phyloP scores from a whole-genome alignment of 176 grass and related monocot species.

The Elaeis guineensis region DNA sequence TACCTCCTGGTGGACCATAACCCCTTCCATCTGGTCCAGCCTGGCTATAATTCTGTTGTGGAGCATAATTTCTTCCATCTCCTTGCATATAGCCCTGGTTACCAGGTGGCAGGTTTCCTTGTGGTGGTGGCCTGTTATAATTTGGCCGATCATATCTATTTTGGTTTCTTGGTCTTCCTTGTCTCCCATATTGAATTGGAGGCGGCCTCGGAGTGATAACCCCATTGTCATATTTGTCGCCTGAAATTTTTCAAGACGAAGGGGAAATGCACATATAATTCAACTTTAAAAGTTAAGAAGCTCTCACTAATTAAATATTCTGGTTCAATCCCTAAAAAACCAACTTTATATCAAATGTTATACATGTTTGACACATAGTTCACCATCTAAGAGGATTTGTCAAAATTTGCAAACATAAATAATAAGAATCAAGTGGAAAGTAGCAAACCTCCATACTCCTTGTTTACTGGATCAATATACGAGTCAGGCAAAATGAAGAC shows the following conservation, averaged over 20 bases:
- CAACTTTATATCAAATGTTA: too few relatives aligned
- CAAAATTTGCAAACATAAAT: not conserved
- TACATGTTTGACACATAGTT: too few relatives aligned
- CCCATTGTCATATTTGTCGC: conserved; percentile 90
- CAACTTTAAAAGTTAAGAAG: too few relatives aligned
- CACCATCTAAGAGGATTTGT: too few relatives aligned
- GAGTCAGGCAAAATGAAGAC: conserved; percentile 93
- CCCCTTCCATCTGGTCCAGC: conserved; percentile 33
- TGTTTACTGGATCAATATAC: conserved; percentile 84
- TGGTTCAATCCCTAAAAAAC: too few relatives aligned
- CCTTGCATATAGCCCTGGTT: conserved; percentile 3
- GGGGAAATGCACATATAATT: too few relatives aligned
- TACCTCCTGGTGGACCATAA: conserved; percentile 24
- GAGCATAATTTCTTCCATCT: conserved; percentile 29
- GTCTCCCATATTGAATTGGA: conserved; percentile 60
- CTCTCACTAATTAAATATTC: too few relatives aligned
- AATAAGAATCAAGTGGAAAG: not conserved
- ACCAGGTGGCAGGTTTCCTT: conserved; percentile 13
- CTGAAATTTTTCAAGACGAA: conserved; percentile 26
- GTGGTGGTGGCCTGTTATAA: conserved; percentile 32
- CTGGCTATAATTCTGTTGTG: conserved; percentile 38
- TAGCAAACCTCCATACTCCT: conserved; percentile 84
- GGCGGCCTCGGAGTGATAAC: conserved; percentile 72
- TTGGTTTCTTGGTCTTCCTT: conserved; percentile 36
- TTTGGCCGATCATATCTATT: conserved; percentile 27